Evolutionary conservation across 1,284 basidiomycete genomes (phyloP), one percentile per base, ranked within the genome.

Genomic region (Meripilus lineatus): DNA sequence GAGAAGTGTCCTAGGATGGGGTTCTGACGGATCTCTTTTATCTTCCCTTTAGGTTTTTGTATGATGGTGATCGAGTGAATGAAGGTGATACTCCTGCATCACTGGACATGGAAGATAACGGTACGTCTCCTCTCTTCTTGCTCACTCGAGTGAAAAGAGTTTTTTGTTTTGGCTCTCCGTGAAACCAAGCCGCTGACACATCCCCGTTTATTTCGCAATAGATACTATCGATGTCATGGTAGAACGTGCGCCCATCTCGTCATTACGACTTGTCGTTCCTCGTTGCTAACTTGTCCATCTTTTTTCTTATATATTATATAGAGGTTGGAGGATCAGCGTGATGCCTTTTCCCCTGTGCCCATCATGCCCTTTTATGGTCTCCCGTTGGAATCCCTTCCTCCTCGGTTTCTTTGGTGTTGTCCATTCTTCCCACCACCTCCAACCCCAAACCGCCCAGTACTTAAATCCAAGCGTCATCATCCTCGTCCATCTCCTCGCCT

Each of bases 191-290:
- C 17, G 44, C 38, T 25, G 7, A 17, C 45, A 15, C 24, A 17
- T 42, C 17, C 36, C 22, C 30, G 28, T 26, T 45, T 39, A n/a
- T n/a, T n/a, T n/a, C n/a, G n/a, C 21, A 7, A 14, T 55, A 86
- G 85, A 93, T 58, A 82, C 88, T 7, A 89, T 93, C 64, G 90
- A 93, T 75, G 90, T 93, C 49, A 88, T 93, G 81, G 85, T 93
- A 50, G 89, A 93, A 71, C 89, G 90, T 93, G 71, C 56, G 88
- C 82, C 23, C 30, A 26, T 23, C 41, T 38, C 28, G n/a, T 23
- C 25, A n/a, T n/a, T n/a, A n/a, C n/a, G n/a, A n/a, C 7, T 11
- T 14, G 18, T 32, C 33, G n/a, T 25, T n/a, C 24, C 37, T 20
- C 10, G 5, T 15, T 24, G 10, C 32, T 37, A 21, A 4, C n/a